Conservation (phyloP, 108 stramenopile genomes). For the Parmales sp. region DNA sequence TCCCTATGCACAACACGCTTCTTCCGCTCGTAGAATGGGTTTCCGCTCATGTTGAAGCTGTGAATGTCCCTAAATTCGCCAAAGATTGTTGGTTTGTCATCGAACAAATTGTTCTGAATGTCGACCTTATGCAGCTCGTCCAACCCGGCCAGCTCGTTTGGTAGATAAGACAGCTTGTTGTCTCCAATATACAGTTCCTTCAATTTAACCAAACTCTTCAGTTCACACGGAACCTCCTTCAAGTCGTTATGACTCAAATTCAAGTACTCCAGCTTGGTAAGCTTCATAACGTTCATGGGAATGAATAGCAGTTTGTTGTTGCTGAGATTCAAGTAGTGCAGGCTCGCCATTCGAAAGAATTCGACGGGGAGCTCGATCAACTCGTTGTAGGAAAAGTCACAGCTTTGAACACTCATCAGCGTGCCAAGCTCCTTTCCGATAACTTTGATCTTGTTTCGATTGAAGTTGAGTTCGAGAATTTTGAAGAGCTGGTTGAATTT, state of each 20-base stretch:
- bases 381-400: conserved; percentile 8
- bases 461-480: neutral
- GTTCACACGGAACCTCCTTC: neutral
- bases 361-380: neutral
- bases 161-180: neutral
- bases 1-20: neutral
- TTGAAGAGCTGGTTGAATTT: conserved; percentile 1
- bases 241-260: neutral
- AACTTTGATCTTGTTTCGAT: neutral
- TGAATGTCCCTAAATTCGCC: neutral
- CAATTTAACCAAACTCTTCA: neutral
- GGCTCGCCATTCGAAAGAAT: neutral
- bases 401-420: neutral
- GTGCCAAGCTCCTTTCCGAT: neutral
- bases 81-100: neutral
- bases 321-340: neutral
- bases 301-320: neutral
- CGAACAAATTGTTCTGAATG: neutral
- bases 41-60: neutral
- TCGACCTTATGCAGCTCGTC: neutral
- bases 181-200: neutral
- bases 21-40: neutral
- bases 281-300: neutral
- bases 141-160: neutral
- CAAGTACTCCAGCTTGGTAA: neutral